Evolutionary conservation across 371 early-diverging fungal species (phyloP).

Genomic region (Amoeboaphelidium occidentale): DNA sequence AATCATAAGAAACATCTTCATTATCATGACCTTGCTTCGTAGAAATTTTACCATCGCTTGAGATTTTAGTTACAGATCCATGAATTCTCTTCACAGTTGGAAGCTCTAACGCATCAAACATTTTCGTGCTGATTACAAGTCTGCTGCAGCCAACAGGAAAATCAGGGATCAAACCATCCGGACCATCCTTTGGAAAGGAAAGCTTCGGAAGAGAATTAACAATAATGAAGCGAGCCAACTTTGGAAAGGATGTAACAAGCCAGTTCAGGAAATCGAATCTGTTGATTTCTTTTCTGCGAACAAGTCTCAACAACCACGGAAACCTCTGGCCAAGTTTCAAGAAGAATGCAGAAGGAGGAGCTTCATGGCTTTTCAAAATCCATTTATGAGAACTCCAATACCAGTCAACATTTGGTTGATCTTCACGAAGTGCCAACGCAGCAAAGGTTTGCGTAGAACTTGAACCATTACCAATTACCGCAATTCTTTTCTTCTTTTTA

Average conservation of each 20-base stretch:
- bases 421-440: background rate
- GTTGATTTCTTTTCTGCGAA: background rate
- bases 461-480: background rate
- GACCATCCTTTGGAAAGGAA: background rate
- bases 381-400: background rate
- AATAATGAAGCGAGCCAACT: background rate
- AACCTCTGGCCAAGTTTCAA: background rate
- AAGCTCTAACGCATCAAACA: background rate
- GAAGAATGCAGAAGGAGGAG: background rate
- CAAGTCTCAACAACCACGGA: background rate
- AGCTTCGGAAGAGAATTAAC: background rate
- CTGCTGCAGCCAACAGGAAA: background rate
- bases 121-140: background rate
- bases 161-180: background rate
- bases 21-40: background rate
- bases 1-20: background rate
- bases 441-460: background rate
- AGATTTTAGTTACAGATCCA: background rate
- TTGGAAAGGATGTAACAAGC: background rate
- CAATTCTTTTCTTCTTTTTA: background rate
- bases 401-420: background rate
- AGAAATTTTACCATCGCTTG: background rate
- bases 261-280: background rate
- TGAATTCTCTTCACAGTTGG: background rate
- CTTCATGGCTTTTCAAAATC: background rate